A percentile compares a stretch with the other conserved stretches of the same genome.
phyloP scores from a whole-genome alignment of 2,329 filamentous ascomycete genomes.

The Mycosphaerella sp. region DNA sequence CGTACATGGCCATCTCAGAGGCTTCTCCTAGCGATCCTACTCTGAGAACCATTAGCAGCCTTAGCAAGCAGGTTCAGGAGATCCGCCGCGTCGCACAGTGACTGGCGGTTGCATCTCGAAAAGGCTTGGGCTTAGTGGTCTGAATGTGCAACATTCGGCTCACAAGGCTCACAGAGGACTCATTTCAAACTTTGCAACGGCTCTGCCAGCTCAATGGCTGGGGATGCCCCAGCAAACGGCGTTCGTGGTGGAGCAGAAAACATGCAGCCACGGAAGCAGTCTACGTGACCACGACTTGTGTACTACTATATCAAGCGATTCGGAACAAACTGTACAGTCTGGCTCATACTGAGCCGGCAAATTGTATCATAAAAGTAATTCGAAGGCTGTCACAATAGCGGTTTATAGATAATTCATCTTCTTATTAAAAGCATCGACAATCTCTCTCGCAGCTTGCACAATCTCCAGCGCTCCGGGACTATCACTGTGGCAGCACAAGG shows the following conservation, averaged over 20 bases:
- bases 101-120: constrained; percentile 15
- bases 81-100: constrained; percentile 19
- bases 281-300: background rate
- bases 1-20: constrained; percentile 52
- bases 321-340: background rate
- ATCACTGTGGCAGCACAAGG: constrained; percentile 42
- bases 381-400: background rate
- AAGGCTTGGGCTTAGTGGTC: constrained; percentile 9
- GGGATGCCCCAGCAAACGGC: background rate
- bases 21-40: constrained; percentile 44
- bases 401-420: constrained; percentile 20
- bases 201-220: background rate
- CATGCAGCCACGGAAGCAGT: background rate
- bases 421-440: constrained; percentile 39
- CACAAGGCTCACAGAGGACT: background rate
- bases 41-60: constrained; percentile 31
- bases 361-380: background rate
- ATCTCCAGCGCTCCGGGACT: constrained; percentile 42
- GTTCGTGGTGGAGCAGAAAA: background rate
- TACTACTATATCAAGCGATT: background rate
- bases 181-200: background rate
- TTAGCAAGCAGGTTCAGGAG: constrained; percentile 29
- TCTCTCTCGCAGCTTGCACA: constrained; percentile 38
- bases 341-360: background rate
- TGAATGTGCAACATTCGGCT: background rate